These are phyloP conservation scores for Malassezia obtusa DNA, from an alignment of 1,284 basidiomycete species.

Conservation along the genomic window DNA sequence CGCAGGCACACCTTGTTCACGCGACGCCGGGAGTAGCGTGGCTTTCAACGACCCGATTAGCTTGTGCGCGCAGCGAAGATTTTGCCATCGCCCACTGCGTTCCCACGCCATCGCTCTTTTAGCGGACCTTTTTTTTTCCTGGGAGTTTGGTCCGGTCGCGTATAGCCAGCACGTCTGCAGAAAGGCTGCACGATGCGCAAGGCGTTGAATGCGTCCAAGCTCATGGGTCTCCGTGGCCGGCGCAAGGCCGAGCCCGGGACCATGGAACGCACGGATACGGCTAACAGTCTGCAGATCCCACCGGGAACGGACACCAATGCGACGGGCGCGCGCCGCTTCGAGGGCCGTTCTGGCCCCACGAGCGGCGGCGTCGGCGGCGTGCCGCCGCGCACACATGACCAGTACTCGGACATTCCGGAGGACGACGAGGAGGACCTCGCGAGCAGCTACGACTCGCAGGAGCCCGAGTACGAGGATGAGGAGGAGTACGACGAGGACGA, in stretches of 20 bases:
- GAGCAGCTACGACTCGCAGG: constrained; percentile 1
- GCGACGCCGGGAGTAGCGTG: no score
- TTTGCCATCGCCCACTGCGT: no score
- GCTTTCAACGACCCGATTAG: no score
- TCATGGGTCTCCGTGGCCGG: constrained; percentile 2
- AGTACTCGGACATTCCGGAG: background rate
- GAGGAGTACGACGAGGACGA: constrained; percentile 5
- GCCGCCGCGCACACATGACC: background rate
- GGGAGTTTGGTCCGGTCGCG: background rate
- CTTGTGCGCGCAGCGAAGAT: no score
- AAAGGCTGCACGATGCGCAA: constrained; percentile 11
- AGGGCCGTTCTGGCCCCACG: background rate
- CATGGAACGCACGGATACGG: background rate
- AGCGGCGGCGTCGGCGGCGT: background rate
- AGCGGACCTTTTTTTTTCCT: background rate
- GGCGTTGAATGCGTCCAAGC: constrained; percentile 11
- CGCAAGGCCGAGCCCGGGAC: background rate
- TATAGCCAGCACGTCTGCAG: background rate
- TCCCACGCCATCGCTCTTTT: background rate
- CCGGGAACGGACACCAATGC: background rate
- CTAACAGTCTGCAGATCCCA: background rate
- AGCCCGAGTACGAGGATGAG: constrained; percentile 5
- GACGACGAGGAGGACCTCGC: constrained; percentile 1
- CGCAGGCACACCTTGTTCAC: no score
- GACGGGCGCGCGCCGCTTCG: background rate